phyloP scores from a whole-genome alignment of 2,329 filamentous ascomycete genomes.

The Ascochyta viciae-villosae region DNA sequence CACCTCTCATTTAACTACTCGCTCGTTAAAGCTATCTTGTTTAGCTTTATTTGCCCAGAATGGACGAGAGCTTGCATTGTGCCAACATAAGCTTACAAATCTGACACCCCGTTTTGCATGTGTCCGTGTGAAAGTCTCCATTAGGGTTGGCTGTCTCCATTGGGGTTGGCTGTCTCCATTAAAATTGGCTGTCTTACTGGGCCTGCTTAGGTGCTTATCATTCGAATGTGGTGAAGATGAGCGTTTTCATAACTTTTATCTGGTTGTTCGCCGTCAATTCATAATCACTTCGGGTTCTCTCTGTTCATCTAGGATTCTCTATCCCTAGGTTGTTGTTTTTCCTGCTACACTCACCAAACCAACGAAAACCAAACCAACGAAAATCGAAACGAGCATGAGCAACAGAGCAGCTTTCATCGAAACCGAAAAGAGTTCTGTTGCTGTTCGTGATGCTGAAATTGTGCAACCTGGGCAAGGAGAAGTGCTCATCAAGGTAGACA shows the following conservation, averaged over 20 bases:
- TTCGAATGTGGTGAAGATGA: too few relatives aligned
- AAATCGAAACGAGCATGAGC: constrained; percentile 13
- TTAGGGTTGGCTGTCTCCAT: not conserved
- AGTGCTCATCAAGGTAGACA: constrained; percentile 25
- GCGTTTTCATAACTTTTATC: not conserved
- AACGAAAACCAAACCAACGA: too few relatives aligned
- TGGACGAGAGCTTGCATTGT: too few relatives aligned
- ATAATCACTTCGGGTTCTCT: not conserved
- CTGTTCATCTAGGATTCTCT: too few relatives aligned
- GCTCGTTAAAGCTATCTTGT: too few relatives aligned
- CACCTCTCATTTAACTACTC: too few relatives aligned
- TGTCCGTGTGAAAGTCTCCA: not conserved
- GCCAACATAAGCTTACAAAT: too few relatives aligned
- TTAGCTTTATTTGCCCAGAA: too few relatives aligned
- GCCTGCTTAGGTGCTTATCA: not conserved
- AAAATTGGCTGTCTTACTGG: too few relatives aligned
- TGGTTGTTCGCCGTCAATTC: not conserved
- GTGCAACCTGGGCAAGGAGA: constrained; percentile 25
- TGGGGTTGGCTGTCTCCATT: not conserved
- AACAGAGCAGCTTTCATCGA: constrained; percentile 30
- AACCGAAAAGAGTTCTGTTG: constrained; percentile 19
- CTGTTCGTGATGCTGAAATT: constrained; percentile 25
- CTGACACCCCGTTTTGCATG: not conserved
- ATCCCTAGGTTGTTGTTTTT: too few relatives aligned
- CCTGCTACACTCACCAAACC: too few relatives aligned